Evolutionary conservation across 257 asterid species (phyloP), one percentile per base, ranked within the genome.

Genomic region (Salvia splendens): DNA sequence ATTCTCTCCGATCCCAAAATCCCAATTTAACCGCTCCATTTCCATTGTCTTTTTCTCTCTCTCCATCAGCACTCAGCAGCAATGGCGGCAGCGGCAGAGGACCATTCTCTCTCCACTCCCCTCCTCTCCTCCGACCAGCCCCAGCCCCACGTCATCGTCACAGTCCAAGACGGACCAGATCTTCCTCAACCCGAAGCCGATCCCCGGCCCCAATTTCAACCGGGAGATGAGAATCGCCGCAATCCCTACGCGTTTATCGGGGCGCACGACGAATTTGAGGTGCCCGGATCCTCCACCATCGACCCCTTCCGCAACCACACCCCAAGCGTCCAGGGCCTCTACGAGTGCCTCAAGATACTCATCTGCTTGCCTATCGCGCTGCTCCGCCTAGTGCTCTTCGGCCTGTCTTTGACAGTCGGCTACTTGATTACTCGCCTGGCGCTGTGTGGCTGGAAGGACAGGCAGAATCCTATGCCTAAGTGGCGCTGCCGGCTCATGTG

Each of bases 401-500:
- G 91, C 33, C 48, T 91, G 53, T 83, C 76, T 41, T 72, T 94
- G 80, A 42, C 62, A 67, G 72, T 82, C 49, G 99, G 99, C 12
- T 94, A 94, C 72, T 9, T 82, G 66, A 85, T 79, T 0, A 91
- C 99, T 5, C 55, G 24, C 16, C 47, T 72, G 79, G 97, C 99
- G 50, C 76, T 91, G 75, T 17, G 5, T 5, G 91, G 97, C 8
- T 94, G 97, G 99, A 78, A 88, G 72, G 97, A 91, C 70, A 84
- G 47, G 82, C 82, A 81, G 64, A 88, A 76, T 38, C 93, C 99
- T 1, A 83, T 88, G 96, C 97, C 99, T 15, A 84, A 59, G 74
- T 91, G 97, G 97, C 81, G 98, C 61, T 80, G 80, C 36, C 74
- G 95, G 65, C 67, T 91, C 70, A 94, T 91, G 99, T 85, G 93